A percentile compares a stretch with the other conserved stretches of the same genome.
Conservation (phyloP, 2,329 filamentous ascomycete species). For the Pestalotiopsis sp. region DNA sequence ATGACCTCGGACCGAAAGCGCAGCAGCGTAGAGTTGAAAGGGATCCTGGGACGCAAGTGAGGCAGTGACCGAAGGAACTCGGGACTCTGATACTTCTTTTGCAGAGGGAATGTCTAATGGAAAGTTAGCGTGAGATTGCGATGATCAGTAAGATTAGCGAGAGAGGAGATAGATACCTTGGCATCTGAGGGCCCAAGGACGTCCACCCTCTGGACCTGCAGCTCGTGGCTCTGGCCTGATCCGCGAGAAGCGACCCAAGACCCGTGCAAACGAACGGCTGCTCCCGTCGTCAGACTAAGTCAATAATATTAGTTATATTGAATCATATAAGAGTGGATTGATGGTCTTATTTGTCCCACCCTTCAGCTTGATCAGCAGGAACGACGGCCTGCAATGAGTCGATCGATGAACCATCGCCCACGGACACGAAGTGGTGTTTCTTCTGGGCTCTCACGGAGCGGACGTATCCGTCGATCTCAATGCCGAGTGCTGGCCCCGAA, state of each 20-base stretch:
- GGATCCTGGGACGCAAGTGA: conserved; percentile 82
- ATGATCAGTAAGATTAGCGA: conserved; percentile 14
- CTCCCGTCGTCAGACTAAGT: conserved; percentile 76
- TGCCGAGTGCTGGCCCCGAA: conserved; percentile 43
- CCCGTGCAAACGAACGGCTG: conserved; percentile 78
- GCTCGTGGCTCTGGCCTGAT: conserved; percentile 75
- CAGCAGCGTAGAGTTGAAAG: conserved; percentile 78
- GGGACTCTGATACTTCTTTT: conserved; percentile 92
- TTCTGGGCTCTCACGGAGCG: conserved; percentile 88
- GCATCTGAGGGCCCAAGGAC: conserved; percentile 80
- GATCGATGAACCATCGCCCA: conserved; percentile 86
- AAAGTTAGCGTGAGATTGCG: conserved; percentile 10
- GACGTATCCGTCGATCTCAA: conserved; percentile 77
- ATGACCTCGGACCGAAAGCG: conserved; percentile 83
- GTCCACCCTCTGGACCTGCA: conserved; percentile 71
- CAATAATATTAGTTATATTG: conserved; percentile 30
- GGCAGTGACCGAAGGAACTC: conserved; percentile 89
- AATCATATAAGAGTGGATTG: conserved; percentile 15
- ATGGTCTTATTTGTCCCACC: conserved; percentile 55
- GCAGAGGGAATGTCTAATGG: conserved; percentile 81
- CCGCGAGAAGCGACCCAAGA: conserved; percentile 74
- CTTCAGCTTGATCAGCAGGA: conserved; percentile 69
- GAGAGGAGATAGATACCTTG: conserved; percentile 55
- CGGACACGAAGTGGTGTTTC: conserved; percentile 76
- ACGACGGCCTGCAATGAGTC: conserved; percentile 81